Percentiles rank a stretch among this genome's conserved stretches.
These are phyloP conservation scores for Curvularia eragrostidis DNA, from an alignment of 2,329 filamentous ascomycete species.

Conservation along the genomic window DNA sequence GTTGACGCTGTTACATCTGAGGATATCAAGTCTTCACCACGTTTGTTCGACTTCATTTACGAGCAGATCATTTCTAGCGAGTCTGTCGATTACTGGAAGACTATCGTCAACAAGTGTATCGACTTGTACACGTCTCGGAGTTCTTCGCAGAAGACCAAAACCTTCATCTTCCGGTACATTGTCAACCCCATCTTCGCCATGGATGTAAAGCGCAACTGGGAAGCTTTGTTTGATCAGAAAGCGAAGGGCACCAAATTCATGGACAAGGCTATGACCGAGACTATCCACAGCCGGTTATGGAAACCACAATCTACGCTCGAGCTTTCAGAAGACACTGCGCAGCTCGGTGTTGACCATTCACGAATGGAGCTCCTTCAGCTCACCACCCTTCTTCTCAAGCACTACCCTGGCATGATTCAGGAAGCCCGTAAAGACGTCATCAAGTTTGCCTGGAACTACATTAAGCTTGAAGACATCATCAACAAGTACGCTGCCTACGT, in stretches of 20 bases:
- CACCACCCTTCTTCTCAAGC: constrained; percentile 93
- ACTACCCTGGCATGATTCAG: constrained; percentile 85
- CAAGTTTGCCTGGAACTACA: constrained; percentile 99
- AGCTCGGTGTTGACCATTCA: constrained; percentile 91
- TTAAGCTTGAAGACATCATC: constrained; percentile 93
- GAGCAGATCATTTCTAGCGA: constrained; percentile 81
- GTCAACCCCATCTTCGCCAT: constrained; percentile 96
- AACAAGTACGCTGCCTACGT: constrained; percentile 99
- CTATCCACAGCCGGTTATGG: constrained; percentile 93
- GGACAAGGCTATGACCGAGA: constrained; percentile 85
- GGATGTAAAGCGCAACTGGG: constrained; percentile 89
- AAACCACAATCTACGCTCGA: constrained; percentile 80
- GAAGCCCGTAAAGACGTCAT: constrained; percentile 97
- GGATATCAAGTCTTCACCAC: constrained; percentile 78
- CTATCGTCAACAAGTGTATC: constrained; percentile 81
- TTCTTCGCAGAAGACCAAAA: constrained; percentile 87
- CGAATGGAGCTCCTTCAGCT: constrained; percentile 95
- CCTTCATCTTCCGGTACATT: constrained; percentile 88
- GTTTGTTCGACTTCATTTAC: constrained; percentile 84
- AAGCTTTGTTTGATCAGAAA: constrained; percentile 56
- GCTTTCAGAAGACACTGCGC: constrained; percentile 79
- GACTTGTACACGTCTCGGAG: constrained; percentile 82
- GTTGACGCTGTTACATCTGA: constrained; percentile 84
- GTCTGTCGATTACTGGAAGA: constrained; percentile 84
- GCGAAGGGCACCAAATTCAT: constrained; percentile 74